These are phyloP conservation scores for Tulasnella calospora DNA, from an alignment of 768 basidiomycete species.

Conservation along the genomic window DNA sequence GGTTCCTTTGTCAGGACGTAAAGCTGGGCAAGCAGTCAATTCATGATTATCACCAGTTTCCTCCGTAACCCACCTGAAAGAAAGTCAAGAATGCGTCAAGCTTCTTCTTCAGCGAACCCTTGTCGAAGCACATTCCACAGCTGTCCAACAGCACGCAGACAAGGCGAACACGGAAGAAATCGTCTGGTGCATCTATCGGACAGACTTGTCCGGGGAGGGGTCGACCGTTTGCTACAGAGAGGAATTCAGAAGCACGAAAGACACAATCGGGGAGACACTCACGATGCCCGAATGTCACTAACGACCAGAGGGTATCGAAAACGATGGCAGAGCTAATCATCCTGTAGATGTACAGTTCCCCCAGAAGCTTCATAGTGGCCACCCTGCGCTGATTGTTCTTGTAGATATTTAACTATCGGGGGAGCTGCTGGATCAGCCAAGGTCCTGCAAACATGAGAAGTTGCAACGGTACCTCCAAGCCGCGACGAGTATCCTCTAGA, in stretches of 20 bases:
- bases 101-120: slow-evolving; percentile 86
- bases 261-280: slow-evolving; percentile 36
- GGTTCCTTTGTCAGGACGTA: slow-evolving; percentile 86
- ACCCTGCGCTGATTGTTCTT: slow-evolving; percentile 90
- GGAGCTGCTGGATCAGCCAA: not conserved
- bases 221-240: slow-evolving; percentile 69
- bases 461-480: slow-evolving; percentile 55
- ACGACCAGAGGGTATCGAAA: slow-evolving; percentile 90
- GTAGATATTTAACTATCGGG: slow-evolving; percentile 70
- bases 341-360: slow-evolving; percentile 95
- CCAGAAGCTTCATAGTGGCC: slow-evolving; percentile 89
- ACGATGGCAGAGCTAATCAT: slow-evolving; percentile 82
- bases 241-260: slow-evolving; percentile 27
- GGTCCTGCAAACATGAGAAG: not conserved
- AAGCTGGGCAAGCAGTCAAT: slow-evolving; percentile 43
- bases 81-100: slow-evolving; percentile 87
- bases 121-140: slow-evolving; percentile 96
- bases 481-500: slow-evolving; percentile 83
- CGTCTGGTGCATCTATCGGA: slow-evolving; percentile 84
- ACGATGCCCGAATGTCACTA: slow-evolving; percentile 96
- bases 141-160: slow-evolving; percentile 91
- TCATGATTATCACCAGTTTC: slow-evolving; percentile 32
- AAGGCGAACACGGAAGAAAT: slow-evolving; percentile 90
- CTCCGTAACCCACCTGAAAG: slow-evolving; percentile 55
- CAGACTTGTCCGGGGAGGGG: slow-evolving; percentile 73